phyloP scores from a whole-genome alignment of 495 filamentous ascomycete genomes.

The Glutinoglossum americanum region DNA sequence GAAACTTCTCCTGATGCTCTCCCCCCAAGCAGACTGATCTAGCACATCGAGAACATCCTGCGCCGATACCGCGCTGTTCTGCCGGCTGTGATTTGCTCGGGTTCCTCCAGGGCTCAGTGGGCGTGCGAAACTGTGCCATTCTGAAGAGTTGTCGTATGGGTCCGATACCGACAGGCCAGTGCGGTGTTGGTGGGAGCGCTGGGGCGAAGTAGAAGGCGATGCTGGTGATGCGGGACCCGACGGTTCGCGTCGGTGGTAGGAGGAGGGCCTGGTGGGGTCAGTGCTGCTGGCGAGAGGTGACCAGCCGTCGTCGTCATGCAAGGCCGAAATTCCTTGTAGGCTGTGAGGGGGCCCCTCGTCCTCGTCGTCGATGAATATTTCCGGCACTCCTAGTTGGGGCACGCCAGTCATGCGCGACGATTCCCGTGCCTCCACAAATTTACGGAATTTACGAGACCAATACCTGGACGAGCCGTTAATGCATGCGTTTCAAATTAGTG shows the following conservation, averaged over 20 bases:
- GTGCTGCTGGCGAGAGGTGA: neutral
- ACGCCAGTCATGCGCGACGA: slow-evolving; percentile 52
- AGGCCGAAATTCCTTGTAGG: neutral
- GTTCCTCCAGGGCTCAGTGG: slow-evolving; percentile 16
- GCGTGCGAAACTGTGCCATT: slow-evolving; percentile 5
- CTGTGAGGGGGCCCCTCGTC: slow-evolving; percentile 14
- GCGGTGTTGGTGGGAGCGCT: neutral
- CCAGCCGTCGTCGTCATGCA: neutral
- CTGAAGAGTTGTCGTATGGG: neutral
- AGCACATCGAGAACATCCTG: slow-evolving; percentile 63
- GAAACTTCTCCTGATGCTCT: slow-evolving; percentile 76
- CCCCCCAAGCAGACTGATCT: slow-evolving; percentile 74
- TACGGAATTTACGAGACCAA: slow-evolving; percentile 68
- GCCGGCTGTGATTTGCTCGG: slow-evolving; percentile 20
- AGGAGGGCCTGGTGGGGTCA: neutral
- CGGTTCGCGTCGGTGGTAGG: neutral
- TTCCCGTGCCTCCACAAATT: slow-evolving; percentile 39
- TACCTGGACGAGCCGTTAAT: slow-evolving; percentile 21
- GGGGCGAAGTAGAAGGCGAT: neutral
- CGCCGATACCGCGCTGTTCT: slow-evolving; percentile 49
- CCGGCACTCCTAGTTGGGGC: slow-evolving; percentile 68
- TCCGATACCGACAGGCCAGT: neutral
- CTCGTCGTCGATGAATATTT: slow-evolving; percentile 68
- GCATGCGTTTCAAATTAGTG: slow-evolving; percentile 2
- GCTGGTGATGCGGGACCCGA: neutral